Conservation (phyloP, 192 early-diverging fungal genomes). For the Backusella parvicylindrica region DNA sequence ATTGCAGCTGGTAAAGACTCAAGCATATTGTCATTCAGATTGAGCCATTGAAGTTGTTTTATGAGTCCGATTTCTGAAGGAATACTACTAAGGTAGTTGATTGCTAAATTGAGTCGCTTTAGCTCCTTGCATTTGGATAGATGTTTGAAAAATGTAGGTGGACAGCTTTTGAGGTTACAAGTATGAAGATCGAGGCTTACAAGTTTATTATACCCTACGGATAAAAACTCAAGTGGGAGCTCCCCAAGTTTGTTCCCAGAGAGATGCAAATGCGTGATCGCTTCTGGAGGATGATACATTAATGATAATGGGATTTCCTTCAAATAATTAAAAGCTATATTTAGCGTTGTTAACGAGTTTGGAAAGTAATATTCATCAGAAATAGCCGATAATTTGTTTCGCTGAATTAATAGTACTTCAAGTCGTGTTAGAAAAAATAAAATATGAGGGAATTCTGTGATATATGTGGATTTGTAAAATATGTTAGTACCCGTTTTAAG, state of each 20-base stretch:
- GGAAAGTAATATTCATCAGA: slow-evolving; percentile 23
- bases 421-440: slow-evolving; percentile 30
- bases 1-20: slow-evolving; percentile 29
- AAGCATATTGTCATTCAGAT: slow-evolving; percentile 46
- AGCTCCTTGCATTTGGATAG: slow-evolving; percentile 21
- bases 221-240: slow-evolving; percentile 28
- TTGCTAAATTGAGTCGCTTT: slow-evolving; percentile 41
- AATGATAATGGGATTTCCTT: slow-evolving; percentile 26
- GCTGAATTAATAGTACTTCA: slow-evolving; percentile 38
- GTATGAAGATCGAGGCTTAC: slow-evolving; percentile 47
- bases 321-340: slow-evolving; percentile 41
- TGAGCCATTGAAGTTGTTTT: slow-evolving; percentile 42
- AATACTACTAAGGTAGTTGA: slow-evolving; percentile 37
- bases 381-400: slow-evolving; percentile 34
- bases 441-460: slow-evolving; percentile 29
- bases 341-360: slow-evolving; percentile 29
- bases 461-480: too few species aligned
- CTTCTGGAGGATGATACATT: slow-evolving; percentile 20
- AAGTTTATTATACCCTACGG: slow-evolving; percentile 22
- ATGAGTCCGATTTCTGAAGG: slow-evolving; percentile 35
- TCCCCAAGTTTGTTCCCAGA: slow-evolving; percentile 37
- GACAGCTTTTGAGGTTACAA: slow-evolving; percentile 26
- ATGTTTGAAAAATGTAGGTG: slow-evolving; percentile 3
- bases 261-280: slow-evolving; percentile 34
- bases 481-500: neutral